phyloP scores from a whole-genome alignment of 805 yeast species.

The Suhomyces emberorum region DNA sequence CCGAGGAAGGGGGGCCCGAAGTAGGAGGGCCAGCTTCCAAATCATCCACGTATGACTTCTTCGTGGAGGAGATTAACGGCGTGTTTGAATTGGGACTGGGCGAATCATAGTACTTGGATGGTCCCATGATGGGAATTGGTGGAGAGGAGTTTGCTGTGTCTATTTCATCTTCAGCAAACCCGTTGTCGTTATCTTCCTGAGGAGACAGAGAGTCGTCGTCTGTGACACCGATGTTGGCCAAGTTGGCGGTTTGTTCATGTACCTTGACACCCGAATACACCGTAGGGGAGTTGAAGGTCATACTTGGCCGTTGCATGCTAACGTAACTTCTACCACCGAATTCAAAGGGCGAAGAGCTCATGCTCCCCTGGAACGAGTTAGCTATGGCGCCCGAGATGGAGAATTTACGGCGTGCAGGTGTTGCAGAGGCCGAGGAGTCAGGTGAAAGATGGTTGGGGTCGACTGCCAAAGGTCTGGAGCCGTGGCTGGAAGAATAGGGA shows the following conservation, averaged over 20 bases:
- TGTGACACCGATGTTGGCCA: slow-evolving; percentile 55
- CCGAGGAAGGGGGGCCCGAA: neutral
- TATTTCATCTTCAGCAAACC: slow-evolving; percentile 2
- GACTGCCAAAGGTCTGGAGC: neutral
- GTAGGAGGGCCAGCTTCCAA: slow-evolving; percentile 8
- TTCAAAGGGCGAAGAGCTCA: slow-evolving; percentile 22
- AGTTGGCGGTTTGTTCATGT: slow-evolving; percentile 55
- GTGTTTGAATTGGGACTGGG: slow-evolving; percentile 8
- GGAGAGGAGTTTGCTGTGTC: slow-evolving; percentile 4
- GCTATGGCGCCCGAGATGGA: slow-evolving; percentile 14
- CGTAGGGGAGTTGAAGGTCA: slow-evolving; percentile 36
- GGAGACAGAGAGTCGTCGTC: slow-evolving; percentile 18
- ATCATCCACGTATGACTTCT: slow-evolving; percentile 9
- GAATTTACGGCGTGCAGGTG: slow-evolving; percentile 5
- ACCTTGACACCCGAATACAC: slow-evolving; percentile 48
- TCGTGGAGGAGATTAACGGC: slow-evolving; percentile 12
- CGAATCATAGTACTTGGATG: slow-evolving; percentile 3
- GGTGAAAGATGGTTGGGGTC: neutral
- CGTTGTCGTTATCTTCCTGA: slow-evolving; percentile 6
- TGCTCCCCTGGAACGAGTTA: slow-evolving; percentile 9
- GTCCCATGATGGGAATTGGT: slow-evolving; percentile 10
- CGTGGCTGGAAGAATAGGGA: slow-evolving; percentile 1
- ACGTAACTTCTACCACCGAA: slow-evolving; percentile 41
- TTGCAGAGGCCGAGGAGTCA: neutral
- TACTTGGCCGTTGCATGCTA: slow-evolving; percentile 26